Evolutionary conservation across 2,329 filamentous ascomycete species (phyloP).

Genomic region (Aspergillus ruber): DNA sequence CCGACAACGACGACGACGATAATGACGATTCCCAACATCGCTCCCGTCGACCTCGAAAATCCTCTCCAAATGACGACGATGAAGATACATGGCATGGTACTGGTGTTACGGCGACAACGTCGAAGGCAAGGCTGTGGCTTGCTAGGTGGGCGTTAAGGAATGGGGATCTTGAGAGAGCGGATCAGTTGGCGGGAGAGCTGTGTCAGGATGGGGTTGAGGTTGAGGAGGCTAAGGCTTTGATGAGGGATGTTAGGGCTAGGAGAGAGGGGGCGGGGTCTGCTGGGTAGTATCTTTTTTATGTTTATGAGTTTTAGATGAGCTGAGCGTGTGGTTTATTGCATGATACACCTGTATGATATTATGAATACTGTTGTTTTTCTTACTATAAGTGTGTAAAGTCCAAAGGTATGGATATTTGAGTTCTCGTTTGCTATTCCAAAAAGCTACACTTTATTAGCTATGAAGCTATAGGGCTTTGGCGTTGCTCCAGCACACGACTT

Average conservation of each 20-base stretch:
- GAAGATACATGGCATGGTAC: conserved; percentile 51
- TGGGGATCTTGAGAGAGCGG: conserved; percentile 68
- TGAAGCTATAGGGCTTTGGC: too few relatives aligned
- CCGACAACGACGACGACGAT: conserved; percentile 26
- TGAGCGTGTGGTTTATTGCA: not conserved
- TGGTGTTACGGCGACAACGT: conserved; percentile 85
- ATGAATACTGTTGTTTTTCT: not conserved
- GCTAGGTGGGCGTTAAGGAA: conserved; percentile 72
- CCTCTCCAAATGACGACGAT: conserved; percentile 24
- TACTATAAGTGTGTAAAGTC: not conserved
- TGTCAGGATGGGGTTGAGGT: conserved; percentile 95
- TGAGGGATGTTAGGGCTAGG: conserved; percentile 75
- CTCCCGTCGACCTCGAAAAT: conserved; percentile 33
- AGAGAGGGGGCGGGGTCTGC: conserved; percentile 45
- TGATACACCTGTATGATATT: not conserved
- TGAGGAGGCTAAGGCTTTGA: conserved; percentile 90
- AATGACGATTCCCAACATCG: conserved; percentile 38
- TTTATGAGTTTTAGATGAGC: not conserved
- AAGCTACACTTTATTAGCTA: not conserved
- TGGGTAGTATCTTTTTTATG: conserved; percentile 5
- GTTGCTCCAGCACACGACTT: too few relatives aligned
- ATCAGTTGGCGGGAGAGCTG: conserved; percentile 77
- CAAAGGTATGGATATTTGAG: not conserved
- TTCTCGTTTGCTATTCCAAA: not conserved
- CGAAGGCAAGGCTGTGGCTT: conserved; percentile 89